Conservation (phyloP, 176 grass and related monocot species). For the Cocos nucifera region DNA sequence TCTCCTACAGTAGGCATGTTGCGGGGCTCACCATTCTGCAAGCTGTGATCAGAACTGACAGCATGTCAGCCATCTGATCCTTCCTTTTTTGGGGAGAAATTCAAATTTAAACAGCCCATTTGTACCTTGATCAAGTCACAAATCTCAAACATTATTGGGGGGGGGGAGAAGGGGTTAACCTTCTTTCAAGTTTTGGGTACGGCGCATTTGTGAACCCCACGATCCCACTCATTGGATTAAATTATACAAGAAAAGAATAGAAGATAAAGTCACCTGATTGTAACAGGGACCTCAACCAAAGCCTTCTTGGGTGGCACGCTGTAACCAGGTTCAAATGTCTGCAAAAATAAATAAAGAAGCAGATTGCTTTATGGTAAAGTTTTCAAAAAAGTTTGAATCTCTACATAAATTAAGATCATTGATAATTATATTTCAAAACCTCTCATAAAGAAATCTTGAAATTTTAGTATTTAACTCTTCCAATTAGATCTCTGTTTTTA, state of each 20-base stretch:
- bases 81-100: neutral
- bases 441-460: neutral
- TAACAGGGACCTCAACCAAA: conserved; percentile 38
- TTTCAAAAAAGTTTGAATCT: neutral
- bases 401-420: neutral
- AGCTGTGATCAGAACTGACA: too few relatives aligned
- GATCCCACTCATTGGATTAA: too few relatives aligned
- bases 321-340: conserved; percentile 80
- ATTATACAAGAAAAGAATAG: neutral
- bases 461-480: too few relatives aligned
- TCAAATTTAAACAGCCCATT: conserved; percentile 12
- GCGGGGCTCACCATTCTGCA: neutral
- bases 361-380: neutral
- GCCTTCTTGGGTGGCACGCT: conserved; percentile 54
- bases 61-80: neutral
- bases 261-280: conserved; percentile 40
- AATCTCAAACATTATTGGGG: too few relatives aligned
- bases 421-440: neutral
- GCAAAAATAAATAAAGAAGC: conserved; percentile 17
- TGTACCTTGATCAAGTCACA: too few relatives aligned
- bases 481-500: too few relatives aligned
- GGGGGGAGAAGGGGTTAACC: too few relatives aligned
- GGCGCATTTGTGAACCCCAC: too few relatives aligned
- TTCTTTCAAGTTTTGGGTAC: too few relatives aligned
- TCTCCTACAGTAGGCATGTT: too few relatives aligned